Conservation (phyloP, 2,329 filamentous ascomycete genomes). For the Penicillium hordei region DNA sequence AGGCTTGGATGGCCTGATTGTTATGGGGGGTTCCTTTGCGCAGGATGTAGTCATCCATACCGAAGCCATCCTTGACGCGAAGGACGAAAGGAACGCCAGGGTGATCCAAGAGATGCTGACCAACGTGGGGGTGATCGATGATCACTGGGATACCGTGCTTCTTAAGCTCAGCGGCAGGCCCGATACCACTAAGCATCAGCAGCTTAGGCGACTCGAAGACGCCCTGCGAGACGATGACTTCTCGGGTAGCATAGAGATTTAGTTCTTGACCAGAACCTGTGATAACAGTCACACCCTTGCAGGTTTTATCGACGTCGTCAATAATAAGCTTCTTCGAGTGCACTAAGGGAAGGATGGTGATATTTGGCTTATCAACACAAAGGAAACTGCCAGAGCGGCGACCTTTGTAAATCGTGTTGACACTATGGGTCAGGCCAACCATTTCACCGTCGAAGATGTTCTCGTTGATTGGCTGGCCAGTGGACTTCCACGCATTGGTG, state of each 20-base stretch:
- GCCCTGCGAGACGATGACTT: conserved; percentile 52
- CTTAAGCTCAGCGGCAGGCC: conserved; percentile 44
- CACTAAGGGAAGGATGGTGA: conserved; percentile 52
- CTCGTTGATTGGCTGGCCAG: conserved; percentile 52
- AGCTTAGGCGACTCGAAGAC: conserved; percentile 55
- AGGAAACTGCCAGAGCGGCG: conserved; percentile 54
- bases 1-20: conserved; percentile 36
- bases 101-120: conserved; percentile 40
- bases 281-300: conserved; percentile 51
- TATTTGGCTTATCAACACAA: conserved; percentile 56
- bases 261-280: conserved; percentile 43
- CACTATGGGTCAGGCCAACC: conserved; percentile 54
- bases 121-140: conserved; percentile 31
- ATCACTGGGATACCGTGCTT: conserved; percentile 35
- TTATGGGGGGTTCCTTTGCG: conserved; percentile 34
- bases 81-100: conserved; percentile 45
- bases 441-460: conserved; percentile 59
- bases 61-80: conserved; percentile 44
- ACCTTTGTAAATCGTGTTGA: conserved; percentile 60
- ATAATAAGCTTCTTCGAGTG: conserved; percentile 57
- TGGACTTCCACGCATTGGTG: conserved; percentile 55
- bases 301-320: conserved; percentile 41
- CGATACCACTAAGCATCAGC: conserved; percentile 51
- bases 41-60: conserved; percentile 43
- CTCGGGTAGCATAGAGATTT: conserved; percentile 50